phyloP scores from a whole-genome alignment of 2,329 filamentous ascomycete species.

The Ceratocystis lukuohia region DNA sequence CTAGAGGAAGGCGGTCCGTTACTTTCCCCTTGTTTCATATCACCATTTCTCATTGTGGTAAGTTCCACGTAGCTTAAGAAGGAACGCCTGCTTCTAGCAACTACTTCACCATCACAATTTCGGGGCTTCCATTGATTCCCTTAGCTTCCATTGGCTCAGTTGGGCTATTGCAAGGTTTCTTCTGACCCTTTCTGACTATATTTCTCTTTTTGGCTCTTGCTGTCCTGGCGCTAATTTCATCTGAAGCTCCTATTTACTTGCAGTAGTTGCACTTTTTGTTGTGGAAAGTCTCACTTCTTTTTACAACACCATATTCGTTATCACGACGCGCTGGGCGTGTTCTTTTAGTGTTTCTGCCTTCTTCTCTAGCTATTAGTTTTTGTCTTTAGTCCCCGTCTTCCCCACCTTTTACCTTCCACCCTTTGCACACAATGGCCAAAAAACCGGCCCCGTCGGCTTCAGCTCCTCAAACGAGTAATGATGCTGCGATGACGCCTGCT shows the following conservation, averaged over 20 bases:
- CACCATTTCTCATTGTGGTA: background rate
- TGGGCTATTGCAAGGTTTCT: background rate
- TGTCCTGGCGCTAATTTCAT: background rate
- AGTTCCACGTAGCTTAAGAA: slow-evolving; percentile 11
- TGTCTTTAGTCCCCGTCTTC: background rate
- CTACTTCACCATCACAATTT: background rate
- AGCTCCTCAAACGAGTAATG: slow-evolving; percentile 20
- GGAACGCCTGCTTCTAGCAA: background rate
- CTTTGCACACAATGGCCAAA: slow-evolving; percentile 16
- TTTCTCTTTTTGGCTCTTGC: background rate
- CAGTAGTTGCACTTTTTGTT: background rate
- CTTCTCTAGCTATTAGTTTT: background rate
- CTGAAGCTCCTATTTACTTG: background rate
- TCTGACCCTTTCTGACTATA: background rate
- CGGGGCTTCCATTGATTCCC: background rate
- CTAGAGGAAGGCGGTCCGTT: slow-evolving; percentile 10
- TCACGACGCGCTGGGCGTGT: slow-evolving; percentile 5
- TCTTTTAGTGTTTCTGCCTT: background rate
- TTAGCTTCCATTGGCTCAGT: background rate
- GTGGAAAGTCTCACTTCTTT: background rate
- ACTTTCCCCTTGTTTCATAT: slow-evolving; percentile 10
- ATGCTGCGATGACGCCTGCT: slow-evolving; percentile 33
- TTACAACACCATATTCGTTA: background rate
- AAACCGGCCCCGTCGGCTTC: slow-evolving; percentile 4
- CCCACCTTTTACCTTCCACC: background rate